A percentile compares a stretch with the other conserved stretches of the same genome.
phyloP scores from a whole-genome alignment of 495 filamentous ascomycete species.

The Penicillium coffeae region DNA sequence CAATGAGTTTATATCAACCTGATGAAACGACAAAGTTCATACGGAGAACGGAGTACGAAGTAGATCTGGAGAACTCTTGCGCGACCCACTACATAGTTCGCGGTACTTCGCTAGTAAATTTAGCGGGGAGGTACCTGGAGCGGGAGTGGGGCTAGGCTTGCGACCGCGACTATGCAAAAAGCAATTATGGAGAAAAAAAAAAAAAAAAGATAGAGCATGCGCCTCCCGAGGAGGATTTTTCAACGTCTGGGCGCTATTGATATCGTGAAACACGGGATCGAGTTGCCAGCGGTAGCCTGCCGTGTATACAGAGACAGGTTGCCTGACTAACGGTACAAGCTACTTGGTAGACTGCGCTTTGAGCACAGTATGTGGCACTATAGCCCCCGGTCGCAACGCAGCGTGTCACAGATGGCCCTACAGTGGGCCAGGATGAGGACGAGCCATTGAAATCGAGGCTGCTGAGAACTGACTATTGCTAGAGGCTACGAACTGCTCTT shows the following conservation, averaged over 20 bases:
- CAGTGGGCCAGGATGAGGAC: not conserved
- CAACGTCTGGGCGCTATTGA: slow-evolving; percentile 7
- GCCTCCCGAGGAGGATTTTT: slow-evolving; percentile 8
- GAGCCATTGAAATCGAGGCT: not conserved
- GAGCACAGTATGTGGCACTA: not conserved
- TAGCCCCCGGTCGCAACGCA: not conserved
- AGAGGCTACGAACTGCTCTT: no score
- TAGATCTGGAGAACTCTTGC: not conserved
- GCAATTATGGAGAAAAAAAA: slow-evolving; percentile 3
- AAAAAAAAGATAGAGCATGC: slow-evolving; percentile 10
- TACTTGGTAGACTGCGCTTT: not conserved
- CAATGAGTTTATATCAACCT: no score
- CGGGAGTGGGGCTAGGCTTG: not conserved
- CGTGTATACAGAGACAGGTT: not conserved
- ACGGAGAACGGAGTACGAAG: no score
- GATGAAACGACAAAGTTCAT: no score
- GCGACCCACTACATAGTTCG: not conserved
- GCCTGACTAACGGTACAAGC: no score
- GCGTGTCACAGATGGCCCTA: not conserved
- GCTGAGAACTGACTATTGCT: no score
- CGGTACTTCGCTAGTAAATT: not conserved
- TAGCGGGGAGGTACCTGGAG: not conserved
- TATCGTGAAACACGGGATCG: slow-evolving; percentile 15
- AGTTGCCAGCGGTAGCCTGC: slow-evolving; percentile 3
- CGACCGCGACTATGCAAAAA: not conserved